phyloP scores from a whole-genome alignment of 2,329 filamentous ascomycete genomes.

The Ceratocystis lukuohia region DNA sequence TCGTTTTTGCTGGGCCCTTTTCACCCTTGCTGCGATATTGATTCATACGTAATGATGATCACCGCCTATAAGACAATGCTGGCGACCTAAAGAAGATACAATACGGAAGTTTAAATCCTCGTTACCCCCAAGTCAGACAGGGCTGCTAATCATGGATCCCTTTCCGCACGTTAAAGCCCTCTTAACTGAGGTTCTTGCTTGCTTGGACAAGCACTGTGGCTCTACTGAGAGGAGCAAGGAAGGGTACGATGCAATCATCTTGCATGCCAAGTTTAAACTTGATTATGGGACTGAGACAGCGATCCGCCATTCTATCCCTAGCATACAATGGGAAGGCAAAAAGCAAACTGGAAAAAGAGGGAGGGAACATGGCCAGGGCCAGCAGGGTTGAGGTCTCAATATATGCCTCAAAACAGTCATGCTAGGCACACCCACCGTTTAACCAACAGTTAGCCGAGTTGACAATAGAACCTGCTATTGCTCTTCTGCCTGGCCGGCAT shows the following conservation, averaged over 20 bases:
- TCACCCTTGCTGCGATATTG: background rate
- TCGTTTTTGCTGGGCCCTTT: background rate
- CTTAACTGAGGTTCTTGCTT: too few relatives aligned
- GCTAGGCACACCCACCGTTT: background rate
- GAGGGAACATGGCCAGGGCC: background rate
- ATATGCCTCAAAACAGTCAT: constrained; percentile 2
- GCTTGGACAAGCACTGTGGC: too few relatives aligned
- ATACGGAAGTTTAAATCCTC: background rate
- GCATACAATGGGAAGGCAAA: background rate
- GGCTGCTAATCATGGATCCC: background rate
- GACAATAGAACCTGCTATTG: background rate
- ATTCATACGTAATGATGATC: background rate
- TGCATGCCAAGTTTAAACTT: background rate
- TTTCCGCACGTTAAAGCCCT: background rate
- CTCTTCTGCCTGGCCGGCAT: background rate
- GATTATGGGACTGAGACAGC: background rate
- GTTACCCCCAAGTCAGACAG: background rate
- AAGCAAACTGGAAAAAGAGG: background rate
- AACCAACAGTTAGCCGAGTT: background rate
- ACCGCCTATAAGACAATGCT: background rate
- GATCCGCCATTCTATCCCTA: background rate
- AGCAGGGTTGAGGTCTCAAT: background rate
- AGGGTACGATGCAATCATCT: background rate
- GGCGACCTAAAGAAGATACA: background rate
- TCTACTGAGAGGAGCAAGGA: background rate